Conservation (phyloP, 139 green algal genomes). For the Closterium sp. region DNA sequence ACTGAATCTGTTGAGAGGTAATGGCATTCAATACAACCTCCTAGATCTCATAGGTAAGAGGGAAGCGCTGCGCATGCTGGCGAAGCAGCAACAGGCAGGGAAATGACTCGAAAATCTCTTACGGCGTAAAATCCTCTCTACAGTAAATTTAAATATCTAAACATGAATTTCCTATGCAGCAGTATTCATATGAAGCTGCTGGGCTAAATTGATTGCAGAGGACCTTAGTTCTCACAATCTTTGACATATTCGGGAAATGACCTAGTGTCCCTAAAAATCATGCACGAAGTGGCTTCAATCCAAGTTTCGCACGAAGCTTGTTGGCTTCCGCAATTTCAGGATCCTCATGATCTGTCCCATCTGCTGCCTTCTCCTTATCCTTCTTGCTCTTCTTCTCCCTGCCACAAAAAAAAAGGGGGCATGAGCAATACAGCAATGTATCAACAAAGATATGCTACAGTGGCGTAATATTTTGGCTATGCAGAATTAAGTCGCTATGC, state of each 20-base stretch:
- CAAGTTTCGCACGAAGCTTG: conserved; percentile 67
- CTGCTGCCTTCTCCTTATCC: conserved; percentile 30
- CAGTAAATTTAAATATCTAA: no score
- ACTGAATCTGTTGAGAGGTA: not conserved
- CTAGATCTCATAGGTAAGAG: no score
- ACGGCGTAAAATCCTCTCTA: no score
- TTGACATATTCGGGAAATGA: no score
- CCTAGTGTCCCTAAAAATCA: no score
- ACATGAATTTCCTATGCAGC: no score
- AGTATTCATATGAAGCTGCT: no score
- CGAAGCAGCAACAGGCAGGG: not conserved
- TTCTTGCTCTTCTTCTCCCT: conserved; percentile 32
- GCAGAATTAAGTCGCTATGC: no score
- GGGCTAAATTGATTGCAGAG: no score
- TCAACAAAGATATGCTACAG: no score
- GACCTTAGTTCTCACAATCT: no score
- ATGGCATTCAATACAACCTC: not conserved
- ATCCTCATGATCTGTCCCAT: conserved; percentile 46
- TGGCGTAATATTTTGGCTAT: no score
- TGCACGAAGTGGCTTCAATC: conserved; percentile 63
- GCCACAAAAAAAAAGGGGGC: not conserved
- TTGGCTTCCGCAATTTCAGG: conserved; percentile 69
- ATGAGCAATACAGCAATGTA: not conserved
- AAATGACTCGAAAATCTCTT: not conserved
- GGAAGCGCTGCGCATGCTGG: not conserved